Percentiles rank a stretch among this genome's conserved stretches.
phyloP scores from a whole-genome alignment of 352 stramenopile species.

The Albugo laibachii region DNA sequence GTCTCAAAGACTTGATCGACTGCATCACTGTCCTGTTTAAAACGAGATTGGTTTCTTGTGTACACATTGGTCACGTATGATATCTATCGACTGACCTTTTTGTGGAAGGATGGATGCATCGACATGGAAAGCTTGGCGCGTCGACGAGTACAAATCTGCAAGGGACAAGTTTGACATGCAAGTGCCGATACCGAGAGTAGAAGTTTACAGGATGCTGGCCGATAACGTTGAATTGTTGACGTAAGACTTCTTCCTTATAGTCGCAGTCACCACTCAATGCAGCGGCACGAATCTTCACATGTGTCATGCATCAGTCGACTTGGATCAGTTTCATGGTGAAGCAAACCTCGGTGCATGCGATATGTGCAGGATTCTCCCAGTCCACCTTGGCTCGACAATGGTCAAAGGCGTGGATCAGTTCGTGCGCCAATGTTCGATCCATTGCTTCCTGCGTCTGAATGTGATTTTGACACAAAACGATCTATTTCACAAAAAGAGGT shows the following conservation, averaged over 20 bases:
- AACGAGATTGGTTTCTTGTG: not conserved
- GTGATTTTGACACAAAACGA: conserved; percentile 82
- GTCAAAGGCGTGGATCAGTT: conserved; percentile 88
- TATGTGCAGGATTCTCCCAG: conserved; percentile 84
- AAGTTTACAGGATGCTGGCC: conserved; percentile 70
- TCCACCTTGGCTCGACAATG: conserved; percentile 85
- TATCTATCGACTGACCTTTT: conserved; percentile 4
- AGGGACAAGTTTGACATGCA: not conserved
- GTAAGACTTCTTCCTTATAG: conserved; percentile 83
- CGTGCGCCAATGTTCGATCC: conserved; percentile 82
- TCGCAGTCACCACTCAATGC: conserved; percentile 79
- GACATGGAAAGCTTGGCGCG: conserved; percentile 71
- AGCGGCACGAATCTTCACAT: conserved; percentile 32
- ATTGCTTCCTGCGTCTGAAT: conserved; percentile 83
- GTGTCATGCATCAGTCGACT: not conserved
- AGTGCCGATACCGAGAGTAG: not conserved
- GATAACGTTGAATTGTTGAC: conserved; percentile 79
- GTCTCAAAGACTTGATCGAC: conserved; percentile 68
- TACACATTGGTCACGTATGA: not conserved
- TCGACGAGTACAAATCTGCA: conserved; percentile 71
- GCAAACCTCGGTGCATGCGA: conserved; percentile 83
- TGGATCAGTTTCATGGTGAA: conserved; percentile 1
- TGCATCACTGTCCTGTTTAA: conserved; percentile 52
- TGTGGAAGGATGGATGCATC: conserved; percentile 50
- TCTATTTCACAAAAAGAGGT: conserved; percentile 8